Evolutionary conservation across 1,284 basidiomycete species (phyloP).

Genomic region (Termitomyces sp.): DNA sequence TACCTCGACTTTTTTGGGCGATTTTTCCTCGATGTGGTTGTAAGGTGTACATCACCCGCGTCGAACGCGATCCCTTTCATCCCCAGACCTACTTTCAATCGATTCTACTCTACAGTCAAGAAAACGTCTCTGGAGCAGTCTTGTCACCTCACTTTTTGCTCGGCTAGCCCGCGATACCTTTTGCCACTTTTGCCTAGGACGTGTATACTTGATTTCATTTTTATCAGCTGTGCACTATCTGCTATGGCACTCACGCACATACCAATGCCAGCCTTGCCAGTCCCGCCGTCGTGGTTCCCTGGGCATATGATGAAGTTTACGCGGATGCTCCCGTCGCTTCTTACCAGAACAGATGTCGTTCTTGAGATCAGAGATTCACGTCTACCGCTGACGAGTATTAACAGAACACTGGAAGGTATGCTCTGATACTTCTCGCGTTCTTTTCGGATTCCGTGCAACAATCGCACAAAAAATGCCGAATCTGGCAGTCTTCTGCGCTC

Average conservation of each 20-base stretch:
- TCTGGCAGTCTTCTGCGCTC: neutral
- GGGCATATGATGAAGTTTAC: conserved; percentile 95
- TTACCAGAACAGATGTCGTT: conserved; percentile 84
- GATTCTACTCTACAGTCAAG: neutral
- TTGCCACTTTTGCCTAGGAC: neutral
- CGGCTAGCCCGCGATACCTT: neutral
- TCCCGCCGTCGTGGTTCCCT: conserved; percentile 92
- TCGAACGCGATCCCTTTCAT: neutral
- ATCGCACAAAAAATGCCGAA: neutral
- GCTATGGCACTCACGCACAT: conserved; percentile 33
- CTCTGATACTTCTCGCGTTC: conserved; percentile 18
- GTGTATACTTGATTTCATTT: conserved; percentile 1
- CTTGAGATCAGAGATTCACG: conserved; percentile 93
- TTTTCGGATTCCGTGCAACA: conserved; percentile 17
- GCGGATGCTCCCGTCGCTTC: conserved; percentile 68
- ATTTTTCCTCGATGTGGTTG: neutral
- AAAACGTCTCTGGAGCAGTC: neutral
- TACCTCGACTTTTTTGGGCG: neutral
- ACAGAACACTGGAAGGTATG: conserved; percentile 80
- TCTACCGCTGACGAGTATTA: conserved; percentile 91
- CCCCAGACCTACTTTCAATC: neutral
- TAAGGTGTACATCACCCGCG: neutral
- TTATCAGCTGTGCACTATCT: neutral
- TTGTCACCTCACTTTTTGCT: neutral
- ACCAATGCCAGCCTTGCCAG: conserved; percentile 54